Evolutionary conservation across 2,329 filamentous ascomycete species (phyloP), one percentile per base, ranked within the genome.

Genomic region (Pseudogymnoascus sp.): DNA sequence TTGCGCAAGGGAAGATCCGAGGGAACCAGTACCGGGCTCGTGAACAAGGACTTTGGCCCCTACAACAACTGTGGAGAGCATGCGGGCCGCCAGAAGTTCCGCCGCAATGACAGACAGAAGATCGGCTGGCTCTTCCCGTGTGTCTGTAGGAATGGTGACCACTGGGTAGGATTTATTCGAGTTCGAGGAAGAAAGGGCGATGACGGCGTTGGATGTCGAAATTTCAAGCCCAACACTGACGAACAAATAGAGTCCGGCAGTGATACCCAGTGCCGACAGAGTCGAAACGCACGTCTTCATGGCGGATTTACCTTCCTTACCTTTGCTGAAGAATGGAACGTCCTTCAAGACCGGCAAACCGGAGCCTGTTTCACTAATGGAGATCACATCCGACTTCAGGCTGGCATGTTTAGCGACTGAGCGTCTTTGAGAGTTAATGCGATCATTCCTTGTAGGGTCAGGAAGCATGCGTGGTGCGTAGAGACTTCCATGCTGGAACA

Each of bases 251-350:
- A 62, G 37, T 53, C 60, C 60, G 40, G 60, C 60, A 62, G 60
- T 62, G 60, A 62, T 62, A 62, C 60, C 60, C 60, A 62, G 60
- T 62, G 61, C 61, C 34, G 46, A 63, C 46, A 63, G 46, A 63
- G 44, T 63, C 34, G 61, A 63, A 62, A 62, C 60, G 23, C 37
- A 36, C 12, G 40, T 42, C 61, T 63, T 63, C 31, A 63, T 63
- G 61, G 61, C 46, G 34, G 61, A 59, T 40, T 59, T 59, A 63
- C 42, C 61, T 59, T 59, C 42, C 25, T 59, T 59, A 59, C 50
- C 46, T 59, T 14, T 25, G 61, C 61, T 23, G 50, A 59, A 59
- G 61, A 59, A 59, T 63, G 50, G 42, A 59, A 40, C 38, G 34
- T 53, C 42, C 38, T 53, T 40, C 21, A 64, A 44, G 21, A 63